A percentile compares a stretch with the other conserved stretches of the same genome.
These are phyloP conservation scores for Trichoderma gracile DNA, from an alignment of 2,329 filamentous ascomycete genomes.

Conservation along the genomic window DNA sequence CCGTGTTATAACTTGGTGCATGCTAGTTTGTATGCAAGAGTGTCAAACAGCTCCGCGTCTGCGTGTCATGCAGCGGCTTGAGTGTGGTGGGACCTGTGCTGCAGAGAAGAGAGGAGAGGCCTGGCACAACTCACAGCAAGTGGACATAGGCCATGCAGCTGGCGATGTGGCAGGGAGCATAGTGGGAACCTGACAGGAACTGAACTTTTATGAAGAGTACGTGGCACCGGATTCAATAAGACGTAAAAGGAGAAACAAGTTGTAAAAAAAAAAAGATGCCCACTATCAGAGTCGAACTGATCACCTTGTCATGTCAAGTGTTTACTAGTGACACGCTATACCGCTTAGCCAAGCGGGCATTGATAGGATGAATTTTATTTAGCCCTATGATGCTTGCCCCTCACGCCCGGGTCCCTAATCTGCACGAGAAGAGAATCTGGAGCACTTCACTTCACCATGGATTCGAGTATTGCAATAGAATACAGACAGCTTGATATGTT, in stretches of 20 bases:
- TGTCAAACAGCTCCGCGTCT: background rate
- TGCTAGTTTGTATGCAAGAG: background rate
- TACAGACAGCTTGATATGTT: no score
- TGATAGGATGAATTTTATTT: accelerated
- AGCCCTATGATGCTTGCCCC: background rate
- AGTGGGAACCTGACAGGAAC: no score
- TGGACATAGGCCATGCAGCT: background rate
- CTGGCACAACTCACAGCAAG: background rate
- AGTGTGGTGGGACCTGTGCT: background rate
- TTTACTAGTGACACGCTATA: conserved; percentile 25
- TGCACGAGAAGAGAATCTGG: no score
- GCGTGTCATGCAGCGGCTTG: background rate
- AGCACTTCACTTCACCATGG: no score
- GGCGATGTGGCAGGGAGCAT: background rate
- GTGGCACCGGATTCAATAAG: no score
- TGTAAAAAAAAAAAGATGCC: conserved; percentile 19
- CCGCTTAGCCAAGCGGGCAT: conserved; percentile 24
- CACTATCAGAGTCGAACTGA: conserved; percentile 26
- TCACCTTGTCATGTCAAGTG: conserved; percentile 24
- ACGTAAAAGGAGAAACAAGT: no score
- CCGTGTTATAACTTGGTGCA: background rate
- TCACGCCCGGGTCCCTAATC: no score
- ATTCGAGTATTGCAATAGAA: no score
- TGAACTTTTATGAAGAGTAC: no score
- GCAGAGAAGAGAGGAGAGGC: no score